A percentile compares a stretch with the other conserved stretches of the same genome.
Conservation (phyloP, 2,329 filamentous ascomycete genomes). For the Chaetomium strumarium region DNA sequence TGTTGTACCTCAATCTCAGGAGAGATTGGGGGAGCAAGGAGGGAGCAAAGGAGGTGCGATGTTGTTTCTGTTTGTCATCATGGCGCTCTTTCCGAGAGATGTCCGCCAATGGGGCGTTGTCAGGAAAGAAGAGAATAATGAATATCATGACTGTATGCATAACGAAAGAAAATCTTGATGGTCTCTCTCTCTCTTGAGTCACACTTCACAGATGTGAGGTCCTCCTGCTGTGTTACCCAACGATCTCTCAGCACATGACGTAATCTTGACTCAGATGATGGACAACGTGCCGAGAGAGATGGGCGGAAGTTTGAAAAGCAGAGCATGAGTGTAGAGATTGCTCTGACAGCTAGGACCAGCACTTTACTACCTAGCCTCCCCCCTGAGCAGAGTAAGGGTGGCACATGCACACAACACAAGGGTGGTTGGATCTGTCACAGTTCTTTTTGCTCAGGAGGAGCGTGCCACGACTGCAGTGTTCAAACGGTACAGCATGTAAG, state of each 20-base stretch:
- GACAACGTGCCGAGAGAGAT: no score
- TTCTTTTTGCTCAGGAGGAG: no score
- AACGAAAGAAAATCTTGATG: slow-evolving; percentile 9
- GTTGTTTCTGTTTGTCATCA: slow-evolving; percentile 10
- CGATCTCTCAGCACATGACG: slow-evolving; percentile 1
- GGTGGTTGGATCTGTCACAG: no score
- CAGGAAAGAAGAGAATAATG: slow-evolving; percentile 1
- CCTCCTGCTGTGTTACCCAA: background rate
- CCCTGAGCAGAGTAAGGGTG: no score
- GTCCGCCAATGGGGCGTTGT: background rate
- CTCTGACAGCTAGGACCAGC: no score
- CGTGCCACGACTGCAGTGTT: background rate
- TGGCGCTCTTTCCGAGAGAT: background rate
- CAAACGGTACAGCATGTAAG: no score
- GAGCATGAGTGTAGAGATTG: no score
- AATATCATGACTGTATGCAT: slow-evolving; percentile 16
- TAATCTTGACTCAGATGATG: background rate
- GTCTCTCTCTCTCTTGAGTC: background rate
- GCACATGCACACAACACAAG: no score
- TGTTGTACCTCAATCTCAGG: background rate
- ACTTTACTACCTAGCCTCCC: no score
- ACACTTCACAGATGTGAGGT: background rate
- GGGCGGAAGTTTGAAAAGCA: no score
- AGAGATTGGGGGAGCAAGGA: background rate
- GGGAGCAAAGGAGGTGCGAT: background rate